A percentile compares a stretch with the other conserved stretches of the same genome.
These are phyloP conservation scores for Botrytis sinoallii DNA, from an alignment of 2,329 filamentous ascomycete genomes.

Conservation along the genomic window DNA sequence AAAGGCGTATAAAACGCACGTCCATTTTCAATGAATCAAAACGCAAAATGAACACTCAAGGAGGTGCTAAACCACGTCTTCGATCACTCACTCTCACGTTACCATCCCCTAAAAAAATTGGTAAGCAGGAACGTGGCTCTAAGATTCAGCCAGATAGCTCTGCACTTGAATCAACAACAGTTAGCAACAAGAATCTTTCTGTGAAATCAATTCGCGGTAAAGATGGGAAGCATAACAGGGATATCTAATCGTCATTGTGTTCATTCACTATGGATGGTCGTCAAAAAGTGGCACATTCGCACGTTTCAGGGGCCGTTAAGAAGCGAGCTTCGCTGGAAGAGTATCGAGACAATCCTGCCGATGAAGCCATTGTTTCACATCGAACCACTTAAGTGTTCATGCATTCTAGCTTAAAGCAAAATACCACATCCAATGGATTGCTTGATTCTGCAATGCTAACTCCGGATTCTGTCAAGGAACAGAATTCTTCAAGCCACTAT, in stretches of 20 bases:
- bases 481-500: not conserved
- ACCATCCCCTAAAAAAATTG: not conserved
- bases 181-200: not conserved
- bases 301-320: not conserved
- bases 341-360: not conserved
- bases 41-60: not conserved
- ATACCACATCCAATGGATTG: not conserved
- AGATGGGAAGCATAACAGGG: not conserved
- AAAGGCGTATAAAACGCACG: not conserved
- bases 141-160: slow-evolving; percentile 1
- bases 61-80: not conserved
- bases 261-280: not conserved
- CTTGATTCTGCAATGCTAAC: not conserved
- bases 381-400: not conserved
- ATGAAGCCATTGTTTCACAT: not conserved
- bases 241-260: not conserved
- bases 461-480: slow-evolving; percentile 13
- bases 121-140: not conserved
- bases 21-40: slow-evolving; percentile 1
- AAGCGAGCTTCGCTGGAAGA: not conserved
- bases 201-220: not conserved
- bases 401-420: not conserved
- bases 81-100: no score
- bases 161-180: not conserved
- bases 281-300: not conserved